A percentile compares a stretch with the other conserved stretches of the same genome.
Evolutionary conservation across 2,329 filamentous ascomycete genomes (phyloP).

Genomic region (Trichoderma harzianum): DNA sequence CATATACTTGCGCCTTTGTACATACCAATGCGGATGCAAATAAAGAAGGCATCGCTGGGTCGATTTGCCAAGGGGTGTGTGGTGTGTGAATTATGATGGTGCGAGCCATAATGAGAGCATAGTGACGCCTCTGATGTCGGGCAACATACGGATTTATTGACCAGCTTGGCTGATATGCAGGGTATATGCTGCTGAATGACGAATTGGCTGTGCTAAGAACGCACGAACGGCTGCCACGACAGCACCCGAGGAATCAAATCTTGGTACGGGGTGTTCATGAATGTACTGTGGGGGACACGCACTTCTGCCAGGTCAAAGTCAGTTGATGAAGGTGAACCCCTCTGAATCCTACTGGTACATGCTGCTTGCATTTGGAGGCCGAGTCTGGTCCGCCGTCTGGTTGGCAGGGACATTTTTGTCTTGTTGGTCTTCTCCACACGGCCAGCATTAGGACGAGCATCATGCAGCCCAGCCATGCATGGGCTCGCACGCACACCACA

Average conservation of each 20-base stretch:
- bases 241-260: not conserved
- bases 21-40: not conserved
- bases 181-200: constrained; percentile 10
- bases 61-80: not conserved
- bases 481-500: constrained; percentile 3
- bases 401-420: not conserved
- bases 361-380: constrained; percentile 2
- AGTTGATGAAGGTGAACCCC: constrained; percentile 9
- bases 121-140: constrained; percentile 13
- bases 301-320: not conserved
- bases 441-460: constrained; percentile 7
- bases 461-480: constrained; percentile 10
- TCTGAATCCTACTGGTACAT: not conserved
- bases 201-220: constrained; percentile 8
- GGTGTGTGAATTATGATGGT: not conserved
- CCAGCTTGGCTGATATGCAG: constrained; percentile 4
- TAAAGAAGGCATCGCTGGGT: not conserved
- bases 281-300: not conserved
- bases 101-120: constrained; percentile 7
- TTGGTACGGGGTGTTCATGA: constrained; percentile 2
- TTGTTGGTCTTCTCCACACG: constrained; percentile 2
- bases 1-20: not conserved
- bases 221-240: constrained; percentile 14
- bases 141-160: not conserved
- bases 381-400: not conserved